Base-by-base conservation (phyloP, 352 stramenopile genomes). In the Hyaloperonospora brassicae region DNA sequence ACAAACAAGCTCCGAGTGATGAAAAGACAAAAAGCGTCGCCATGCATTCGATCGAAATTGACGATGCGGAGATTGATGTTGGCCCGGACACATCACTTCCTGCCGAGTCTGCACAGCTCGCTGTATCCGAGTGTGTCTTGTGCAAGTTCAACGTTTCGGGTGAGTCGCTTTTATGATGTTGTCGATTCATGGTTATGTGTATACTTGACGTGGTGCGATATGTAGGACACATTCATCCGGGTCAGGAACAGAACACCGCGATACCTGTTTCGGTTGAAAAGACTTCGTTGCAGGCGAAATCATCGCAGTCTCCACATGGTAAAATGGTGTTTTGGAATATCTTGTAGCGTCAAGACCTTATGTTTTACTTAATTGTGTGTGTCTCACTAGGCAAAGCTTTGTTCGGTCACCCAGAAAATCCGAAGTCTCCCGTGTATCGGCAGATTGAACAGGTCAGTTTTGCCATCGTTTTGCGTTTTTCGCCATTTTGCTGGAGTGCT, bases 121-220 rank as follows among this genome's bases (percentile, higher is more conserved):
- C 59, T 12, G 36, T 59, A 22, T 48, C 52, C 25, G 55, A 72
- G 1, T 92, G 82, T 45, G 72, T 92, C 3, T 41, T 92, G 39
- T 92, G 82, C 68, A 87, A 89, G 52, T 92, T 73, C 64, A 86
- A 87, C 23, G 82, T 92, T 8, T 55, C 79, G 49, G 81, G 80
- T 81, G 63, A 45, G 53, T 36, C 8, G 36, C 38, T 11, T 7
- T 11, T 23, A 3, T 21, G 2, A 24, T 43, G 12, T 42, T 7
- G 10, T 8, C 5, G 5, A 23, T 7, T 21, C n/a, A n/a, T n/a
- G n/a, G n/a, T n/a, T n/a, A n/a, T n/a, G n/a, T n/a, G n/a, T n/a
- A 21, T 24, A 44, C 5, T 17, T 8, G 22, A 23, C 22, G 39
- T 2, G n/a, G 39, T 44, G 39, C 23, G 14, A 2, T 39, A 30